These are phyloP conservation scores for Aspergillus brasiliensis DNA, from an alignment of 2,329 filamentous ascomycete genomes.

Conservation along the genomic window DNA sequence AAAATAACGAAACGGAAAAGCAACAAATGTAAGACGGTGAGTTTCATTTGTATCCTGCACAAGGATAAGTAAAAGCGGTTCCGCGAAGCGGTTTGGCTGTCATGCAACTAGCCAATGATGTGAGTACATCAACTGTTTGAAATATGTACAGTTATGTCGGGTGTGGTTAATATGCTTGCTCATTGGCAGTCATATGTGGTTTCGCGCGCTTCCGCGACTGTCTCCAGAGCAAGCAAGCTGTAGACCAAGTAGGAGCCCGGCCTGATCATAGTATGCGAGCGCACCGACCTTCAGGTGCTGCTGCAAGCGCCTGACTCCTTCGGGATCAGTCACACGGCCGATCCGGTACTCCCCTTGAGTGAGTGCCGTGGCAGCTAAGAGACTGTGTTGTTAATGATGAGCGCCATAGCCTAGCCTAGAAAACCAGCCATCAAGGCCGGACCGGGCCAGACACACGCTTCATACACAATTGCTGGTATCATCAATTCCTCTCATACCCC, in stretches of 20 bases:
- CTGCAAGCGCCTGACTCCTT: neutral
- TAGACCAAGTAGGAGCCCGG: neutral
- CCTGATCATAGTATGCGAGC: neutral
- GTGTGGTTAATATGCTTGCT: neutral
- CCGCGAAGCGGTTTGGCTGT: neutral
- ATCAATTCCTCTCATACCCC: slow-evolving; percentile 7
- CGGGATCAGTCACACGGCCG: neutral
- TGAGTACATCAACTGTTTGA: neutral
- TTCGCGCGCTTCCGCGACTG: neutral
- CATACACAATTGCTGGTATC: neutral
- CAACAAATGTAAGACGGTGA: neutral
- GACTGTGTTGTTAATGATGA: too few species aligned
- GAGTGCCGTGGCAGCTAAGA: neutral
- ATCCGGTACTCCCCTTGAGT: neutral
- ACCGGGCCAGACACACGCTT: too few species aligned
- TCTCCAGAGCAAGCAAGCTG: neutral
- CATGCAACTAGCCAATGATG: neutral
- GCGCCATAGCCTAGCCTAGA: too few species aligned
- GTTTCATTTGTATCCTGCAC: slow-evolving; percentile 2
- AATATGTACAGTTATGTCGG: neutral
- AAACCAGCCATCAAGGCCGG: too few species aligned
- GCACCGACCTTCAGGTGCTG: neutral
- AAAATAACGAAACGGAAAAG: neutral
- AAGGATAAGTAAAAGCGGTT: neutral
- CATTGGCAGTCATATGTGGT: neutral